A percentile compares a stretch with the other conserved stretches of the same genome.
These are phyloP conservation scores for Persicaria maculosa DNA, from an alignment of 148 eudicot genomes.

Conservation along the genomic window DNA sequence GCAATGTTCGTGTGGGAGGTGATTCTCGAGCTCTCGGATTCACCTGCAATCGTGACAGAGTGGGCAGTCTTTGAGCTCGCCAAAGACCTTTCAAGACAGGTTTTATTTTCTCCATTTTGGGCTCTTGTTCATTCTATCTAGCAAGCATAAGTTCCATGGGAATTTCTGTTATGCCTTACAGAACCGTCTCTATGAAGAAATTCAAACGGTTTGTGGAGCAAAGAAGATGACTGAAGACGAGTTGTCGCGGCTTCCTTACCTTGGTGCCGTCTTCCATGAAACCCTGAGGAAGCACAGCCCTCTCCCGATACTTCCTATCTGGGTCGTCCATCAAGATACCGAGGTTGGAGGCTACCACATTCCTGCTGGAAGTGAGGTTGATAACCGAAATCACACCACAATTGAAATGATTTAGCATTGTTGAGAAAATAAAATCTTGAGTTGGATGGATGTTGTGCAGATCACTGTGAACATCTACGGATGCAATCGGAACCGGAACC, in stretches of 20 bases:
- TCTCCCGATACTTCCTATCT: constrained; percentile 52
- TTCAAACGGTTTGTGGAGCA: constrained; percentile 51
- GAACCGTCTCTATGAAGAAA: constrained; percentile 50
- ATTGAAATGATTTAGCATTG: too few relatives aligned
- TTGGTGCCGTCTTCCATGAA: constrained; percentile 72
- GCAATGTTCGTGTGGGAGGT: constrained; percentile 77
- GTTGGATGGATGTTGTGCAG: constrained; percentile 20
- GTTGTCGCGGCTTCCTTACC: constrained; percentile 49
- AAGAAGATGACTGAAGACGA: constrained; percentile 58
- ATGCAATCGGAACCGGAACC: constrained; percentile 63
- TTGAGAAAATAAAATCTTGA: too few relatives aligned
- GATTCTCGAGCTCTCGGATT: constrained; percentile 68
- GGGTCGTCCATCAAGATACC: constrained; percentile 64
- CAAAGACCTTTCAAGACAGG: constrained; percentile 65
- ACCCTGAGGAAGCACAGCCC: constrained; percentile 74
- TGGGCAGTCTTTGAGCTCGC: constrained; percentile 93
- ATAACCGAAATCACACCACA: too few relatives aligned
- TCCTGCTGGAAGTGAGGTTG: constrained; percentile 83
- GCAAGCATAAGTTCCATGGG: background rate
- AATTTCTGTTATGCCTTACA: constrained; percentile 12
- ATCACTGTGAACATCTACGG: constrained; percentile 70
- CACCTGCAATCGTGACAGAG: constrained; percentile 62
- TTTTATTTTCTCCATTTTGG: constrained; percentile 2
- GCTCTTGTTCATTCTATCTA: background rate
- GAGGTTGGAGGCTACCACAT: constrained; percentile 65